Evolutionary conservation across 345 rosid species (phyloP), one percentile per base, ranked within the genome.

Genomic region (Arabis hirsuta): DNA sequence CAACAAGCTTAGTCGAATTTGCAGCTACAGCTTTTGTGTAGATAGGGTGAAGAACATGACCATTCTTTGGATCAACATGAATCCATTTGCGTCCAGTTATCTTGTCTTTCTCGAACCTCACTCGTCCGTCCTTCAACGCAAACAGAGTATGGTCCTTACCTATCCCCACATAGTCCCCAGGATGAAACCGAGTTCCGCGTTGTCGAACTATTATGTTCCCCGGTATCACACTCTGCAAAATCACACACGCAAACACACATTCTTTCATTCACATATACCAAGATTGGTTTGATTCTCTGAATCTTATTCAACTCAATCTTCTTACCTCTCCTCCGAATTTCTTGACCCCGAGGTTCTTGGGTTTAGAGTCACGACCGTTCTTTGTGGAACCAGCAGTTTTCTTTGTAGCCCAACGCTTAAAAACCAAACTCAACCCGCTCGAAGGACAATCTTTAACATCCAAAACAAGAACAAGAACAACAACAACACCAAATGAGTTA

Each of bases 321-420:
- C 22, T 34, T 27, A 88, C 96, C 94, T 90, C 97, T 13, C 90
- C 97, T 41, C 99, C 96, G n/a, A 86, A 95, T 51, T 91, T 90
- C 88, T 91, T 91, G 34, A 90, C 96, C 7, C 94, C 99, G n/a
- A 95, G 96, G 67, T 84, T 78, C 87, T 90, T 90, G 20, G 98
- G 96, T 50, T 84, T 82, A 0, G 96, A 90, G 81, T 86, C 96
- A 20, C 99, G 81, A 44, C 87, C 96, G 20, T 95, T 95, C 86
- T 88, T 91, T 1, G 98, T 88, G 36, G 96, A 91, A 39, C 99
- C 98, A 46, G 94, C 96, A 0, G 84, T 72, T 73, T 83, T 91
- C 72, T 91, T 91, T 3, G 96, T 85, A 81, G 97, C 97, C 97
- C 96, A 95, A 12, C 92, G 87, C 81, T 84, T 79, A 10, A 91